Evolutionary conservation across 108 stramenopile genomes (phyloP), one percentile per base, ranked within the genome.

Genomic region (Aurantiochytrium sp.): DNA sequence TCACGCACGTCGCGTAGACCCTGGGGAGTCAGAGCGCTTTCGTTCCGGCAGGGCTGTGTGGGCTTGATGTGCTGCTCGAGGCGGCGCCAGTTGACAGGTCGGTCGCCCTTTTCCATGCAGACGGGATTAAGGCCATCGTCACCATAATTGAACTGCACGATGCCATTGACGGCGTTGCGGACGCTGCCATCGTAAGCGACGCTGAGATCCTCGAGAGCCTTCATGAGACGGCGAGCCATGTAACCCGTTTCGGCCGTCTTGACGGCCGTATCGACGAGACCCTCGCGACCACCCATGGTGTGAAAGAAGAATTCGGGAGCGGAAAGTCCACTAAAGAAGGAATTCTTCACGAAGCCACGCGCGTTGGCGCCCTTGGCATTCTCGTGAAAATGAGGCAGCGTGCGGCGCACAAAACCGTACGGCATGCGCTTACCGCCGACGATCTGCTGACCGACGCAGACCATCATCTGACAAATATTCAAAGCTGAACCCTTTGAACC

Each of bases 271-370:
- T 99, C 99, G 29, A 99, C 99, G 88, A 99, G 91, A 58, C 99
- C 99, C 93, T 99, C 97, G 43, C 99, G 95, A 6, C 99, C 98
- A 57, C 99, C 98, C 98, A 98, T 98, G 19, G 97, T 97, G 93
- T 99, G 99, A 91, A 99, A 99, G 92, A 99, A 98, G 91, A 99
- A 99, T 92, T 99, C 99, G 16, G 99, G 98, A 29, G 99, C 97
- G 53, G 96, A 97, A 88, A 99, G 93, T n/a, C 99, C 99, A 87
- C 96, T 93, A 91, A 92, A 98, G 91, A 99, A 99, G 45, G 96
- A 97, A 88, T 98, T 98, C 47, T 96, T 95, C 18, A 99, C 98
- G 90, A 99, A 99, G 42, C 99, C 99, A 88, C 97, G 97, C 35
- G 98, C 97, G 44, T 95, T 92, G n/a, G 99, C 97, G 23, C 95